phyloP scores from a whole-genome alignment of 164 flowering plant genomes.

The Chloranthus sessilifolius region DNA sequence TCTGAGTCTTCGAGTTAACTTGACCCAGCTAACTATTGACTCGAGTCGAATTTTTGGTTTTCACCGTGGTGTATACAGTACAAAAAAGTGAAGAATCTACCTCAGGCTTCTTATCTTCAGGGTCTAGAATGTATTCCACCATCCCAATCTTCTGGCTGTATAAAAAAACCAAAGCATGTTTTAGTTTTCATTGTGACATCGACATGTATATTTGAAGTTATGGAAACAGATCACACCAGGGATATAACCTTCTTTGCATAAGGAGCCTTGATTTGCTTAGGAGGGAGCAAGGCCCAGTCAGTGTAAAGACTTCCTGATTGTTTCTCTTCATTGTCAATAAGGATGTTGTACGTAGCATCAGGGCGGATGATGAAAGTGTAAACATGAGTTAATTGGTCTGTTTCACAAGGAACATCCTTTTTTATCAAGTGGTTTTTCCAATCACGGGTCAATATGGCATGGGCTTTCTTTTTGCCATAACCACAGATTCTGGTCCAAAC shows the following conservation, averaged over 20 bases:
- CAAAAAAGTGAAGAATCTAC: conserved; percentile 5
- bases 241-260: conserved; percentile 41
- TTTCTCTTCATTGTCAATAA: not conserved
- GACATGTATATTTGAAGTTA: not conserved
- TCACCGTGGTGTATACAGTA: too few species aligned
- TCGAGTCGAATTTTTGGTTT: too few species aligned
- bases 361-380: conserved; percentile 2
- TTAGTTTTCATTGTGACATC: not conserved
- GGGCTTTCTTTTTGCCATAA: not conserved
- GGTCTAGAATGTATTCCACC: conserved; percentile 37
- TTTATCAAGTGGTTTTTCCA: not conserved
- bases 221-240: not conserved
- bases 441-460: not conserved
- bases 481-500: conserved; percentile 6
- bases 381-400: conserved; percentile 1
- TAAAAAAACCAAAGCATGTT: not conserved
- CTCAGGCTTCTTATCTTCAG: conserved; percentile 40
- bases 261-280: conserved; percentile 33
- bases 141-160: conserved; percentile 46
- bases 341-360: not conserved
- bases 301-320: not conserved
- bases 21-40: too few species aligned
- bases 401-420: conserved; percentile 6
- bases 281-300: conserved; percentile 18
- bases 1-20: too few species aligned